Percentiles rank a stretch among this genome's conserved stretches.
phyloP scores from a whole-genome alignment of 192 early-diverging fungal genomes.

The Podila minutissima region DNA sequence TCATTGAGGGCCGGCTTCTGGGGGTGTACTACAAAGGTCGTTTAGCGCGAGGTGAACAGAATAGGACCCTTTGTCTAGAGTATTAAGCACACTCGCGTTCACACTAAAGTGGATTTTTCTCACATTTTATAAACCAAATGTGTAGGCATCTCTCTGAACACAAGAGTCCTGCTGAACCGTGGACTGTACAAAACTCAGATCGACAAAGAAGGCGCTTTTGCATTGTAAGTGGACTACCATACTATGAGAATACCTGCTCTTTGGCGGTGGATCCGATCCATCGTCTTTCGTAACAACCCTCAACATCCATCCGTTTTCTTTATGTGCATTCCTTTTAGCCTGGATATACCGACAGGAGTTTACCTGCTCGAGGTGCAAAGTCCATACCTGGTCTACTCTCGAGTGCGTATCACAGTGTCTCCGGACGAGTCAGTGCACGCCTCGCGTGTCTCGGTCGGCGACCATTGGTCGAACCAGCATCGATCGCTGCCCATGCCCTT shows the following conservation, averaged over 20 bases:
- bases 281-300: no score
- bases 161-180: slow-evolving; percentile 13
- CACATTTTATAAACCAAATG: background rate
- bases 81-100: background rate
- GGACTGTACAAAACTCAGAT: slow-evolving; percentile 11
- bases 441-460: slow-evolving; percentile 14
- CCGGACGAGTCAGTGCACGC: slow-evolving; percentile 3
- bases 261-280: background rate
- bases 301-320: background rate
- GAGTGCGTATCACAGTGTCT: slow-evolving; percentile 5
- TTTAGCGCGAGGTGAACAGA: slow-evolving; percentile 12
- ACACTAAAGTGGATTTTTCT: background rate
- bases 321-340: background rate
- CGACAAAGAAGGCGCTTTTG: slow-evolving; percentile 15
- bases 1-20: slow-evolving; percentile 11
- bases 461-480: slow-evolving; percentile 16
- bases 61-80: background rate
- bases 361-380: slow-evolving; percentile 27
- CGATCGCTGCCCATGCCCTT: slow-evolving; percentile 14
- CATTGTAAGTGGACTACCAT: slow-evolving; percentile 2
- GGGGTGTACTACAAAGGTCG: slow-evolving; percentile 14
- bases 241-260: background rate
- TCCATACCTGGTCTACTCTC: slow-evolving; percentile 21
- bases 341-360: slow-evolving; percentile 16
- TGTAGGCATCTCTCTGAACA: slow-evolving; percentile 21